Conservation (phyloP, 2,329 filamentous ascomycete species). For the Paraconiothyrium brasiliense region DNA sequence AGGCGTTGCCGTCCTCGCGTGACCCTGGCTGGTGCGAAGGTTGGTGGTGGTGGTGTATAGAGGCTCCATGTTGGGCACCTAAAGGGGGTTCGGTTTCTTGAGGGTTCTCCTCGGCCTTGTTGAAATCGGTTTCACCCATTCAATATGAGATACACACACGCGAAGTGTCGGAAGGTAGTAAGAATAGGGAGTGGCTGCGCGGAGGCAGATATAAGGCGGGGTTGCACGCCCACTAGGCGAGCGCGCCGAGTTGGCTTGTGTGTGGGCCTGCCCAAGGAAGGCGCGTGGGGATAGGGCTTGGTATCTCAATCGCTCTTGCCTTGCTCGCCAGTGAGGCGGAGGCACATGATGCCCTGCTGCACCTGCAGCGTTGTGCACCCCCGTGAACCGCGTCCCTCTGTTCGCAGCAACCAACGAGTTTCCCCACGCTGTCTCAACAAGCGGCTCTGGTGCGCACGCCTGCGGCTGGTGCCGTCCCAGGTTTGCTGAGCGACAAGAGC, state of each 20-base stretch:
- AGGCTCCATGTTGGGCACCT: conserved; percentile 49
- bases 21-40: conserved; percentile 27
- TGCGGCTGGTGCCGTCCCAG: neutral
- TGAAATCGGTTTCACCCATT: conserved; percentile 54
- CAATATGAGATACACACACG: conserved; percentile 48
- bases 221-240: conserved; percentile 37
- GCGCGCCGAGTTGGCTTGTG: conserved; percentile 16
- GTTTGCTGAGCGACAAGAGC: conserved; percentile 31
- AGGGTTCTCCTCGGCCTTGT: conserved; percentile 52
- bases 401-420: neutral
- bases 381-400: neutral
- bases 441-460: conserved; percentile 3
- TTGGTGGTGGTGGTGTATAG: conserved; percentile 32
- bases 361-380: conserved; percentile 12
- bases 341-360: conserved; percentile 11
- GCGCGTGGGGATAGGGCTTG: conserved; percentile 24
- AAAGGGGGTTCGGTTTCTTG: conserved; percentile 54
- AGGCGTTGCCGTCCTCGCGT: conserved; percentile 28
- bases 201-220: conserved; percentile 49
- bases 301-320: conserved; percentile 28
- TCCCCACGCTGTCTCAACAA: neutral
- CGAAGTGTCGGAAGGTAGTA: conserved; percentile 41
- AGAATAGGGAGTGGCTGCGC: conserved; percentile 27
- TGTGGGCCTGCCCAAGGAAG: conserved; percentile 37
- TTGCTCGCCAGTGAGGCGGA: conserved; percentile 21